phyloP scores from a whole-genome alignment of 768 basidiomycete species.

The Psilocybe cyanescens region DNA sequence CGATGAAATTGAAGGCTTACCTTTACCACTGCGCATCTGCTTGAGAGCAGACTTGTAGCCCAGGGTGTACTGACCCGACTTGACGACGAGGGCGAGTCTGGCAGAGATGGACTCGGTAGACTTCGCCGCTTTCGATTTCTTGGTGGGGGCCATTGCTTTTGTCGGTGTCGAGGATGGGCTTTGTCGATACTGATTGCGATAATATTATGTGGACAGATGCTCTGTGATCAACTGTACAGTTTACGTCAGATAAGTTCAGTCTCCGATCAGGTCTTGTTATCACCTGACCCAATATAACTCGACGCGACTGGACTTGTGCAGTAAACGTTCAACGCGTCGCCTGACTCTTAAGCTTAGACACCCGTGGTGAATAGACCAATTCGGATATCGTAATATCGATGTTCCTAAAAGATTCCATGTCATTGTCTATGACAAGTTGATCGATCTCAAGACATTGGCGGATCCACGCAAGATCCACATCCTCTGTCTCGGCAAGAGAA shows the following conservation, averaged over 20 bases:
- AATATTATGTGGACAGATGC: conserved; percentile 1
- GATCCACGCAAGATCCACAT: neutral
- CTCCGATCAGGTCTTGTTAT: conserved; percentile 22
- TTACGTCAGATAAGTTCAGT: conserved; percentile 28
- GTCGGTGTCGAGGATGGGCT: conserved; percentile 28
- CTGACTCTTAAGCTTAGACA: neutral
- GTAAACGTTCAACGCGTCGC: neutral
- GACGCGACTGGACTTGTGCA: conserved; percentile 1
- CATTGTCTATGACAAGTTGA: neutral
- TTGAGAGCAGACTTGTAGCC: conserved; percentile 99
- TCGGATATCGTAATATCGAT: no score
- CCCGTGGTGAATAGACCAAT: no score
- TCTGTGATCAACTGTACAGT: conserved; percentile 33
- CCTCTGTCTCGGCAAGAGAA: conserved; percentile 1
- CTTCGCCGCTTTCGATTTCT: conserved; percentile 95
- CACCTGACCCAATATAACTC: conserved; percentile 3
- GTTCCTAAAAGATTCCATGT: no score
- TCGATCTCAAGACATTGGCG: neutral
- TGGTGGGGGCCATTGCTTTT: conserved; percentile 85
- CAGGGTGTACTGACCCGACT: conserved; percentile 96
- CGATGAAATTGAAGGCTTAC: conserved; percentile 58
- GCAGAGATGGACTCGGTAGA: conserved; percentile 92
- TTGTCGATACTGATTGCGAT: conserved; percentile 18
- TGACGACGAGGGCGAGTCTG: conserved; percentile 93
- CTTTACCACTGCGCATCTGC: conserved; percentile 97